Percentiles rank a stretch among this genome's conserved stretches.
Conservation (phyloP, 192 early-diverging fungal genomes). For the Tieghemiomyces parasiticus region DNA sequence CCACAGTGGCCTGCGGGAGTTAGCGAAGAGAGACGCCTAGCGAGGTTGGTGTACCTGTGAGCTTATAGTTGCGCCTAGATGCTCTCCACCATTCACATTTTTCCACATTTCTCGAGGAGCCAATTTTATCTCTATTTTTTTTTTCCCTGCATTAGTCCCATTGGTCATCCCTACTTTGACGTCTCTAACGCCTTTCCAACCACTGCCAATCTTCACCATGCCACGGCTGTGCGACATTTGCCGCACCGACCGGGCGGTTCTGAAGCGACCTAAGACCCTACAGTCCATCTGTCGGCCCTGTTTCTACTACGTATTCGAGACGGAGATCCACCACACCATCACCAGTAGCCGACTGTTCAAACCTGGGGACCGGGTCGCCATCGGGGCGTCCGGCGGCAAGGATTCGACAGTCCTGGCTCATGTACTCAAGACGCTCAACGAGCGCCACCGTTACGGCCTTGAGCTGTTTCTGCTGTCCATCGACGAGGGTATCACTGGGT, state of each 20-base stretch:
- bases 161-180: too few species aligned
- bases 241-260: slow-evolving; percentile 47
- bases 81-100: too few species aligned
- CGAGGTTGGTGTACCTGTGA: too few species aligned
- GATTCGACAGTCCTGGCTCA: slow-evolving; percentile 96
- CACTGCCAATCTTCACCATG: slow-evolving; percentile 28
- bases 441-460: slow-evolving; percentile 81
- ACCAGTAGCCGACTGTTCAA: slow-evolving; percentile 64
- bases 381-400: slow-evolving; percentile 90
- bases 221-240: slow-evolving; percentile 57
- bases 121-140: too few species aligned
- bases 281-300: slow-evolving; percentile 80
- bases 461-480: slow-evolving; percentile 85
- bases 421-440: slow-evolving; percentile 85
- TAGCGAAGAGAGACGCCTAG: too few species aligned
- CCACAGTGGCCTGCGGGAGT: too few species aligned
- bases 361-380: slow-evolving; percentile 78
- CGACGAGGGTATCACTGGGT: slow-evolving; percentile 96
- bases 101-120: too few species aligned
- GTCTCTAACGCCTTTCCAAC: too few species aligned
- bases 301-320: slow-evolving; percentile 88
- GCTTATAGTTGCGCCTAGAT: too few species aligned
- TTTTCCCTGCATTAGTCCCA: too few species aligned
- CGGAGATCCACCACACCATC: slow-evolving; percentile 89
- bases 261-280: slow-evolving; percentile 86